Conservation (phyloP, 352 stramenopile species). For the Pythium sp. region DNA sequence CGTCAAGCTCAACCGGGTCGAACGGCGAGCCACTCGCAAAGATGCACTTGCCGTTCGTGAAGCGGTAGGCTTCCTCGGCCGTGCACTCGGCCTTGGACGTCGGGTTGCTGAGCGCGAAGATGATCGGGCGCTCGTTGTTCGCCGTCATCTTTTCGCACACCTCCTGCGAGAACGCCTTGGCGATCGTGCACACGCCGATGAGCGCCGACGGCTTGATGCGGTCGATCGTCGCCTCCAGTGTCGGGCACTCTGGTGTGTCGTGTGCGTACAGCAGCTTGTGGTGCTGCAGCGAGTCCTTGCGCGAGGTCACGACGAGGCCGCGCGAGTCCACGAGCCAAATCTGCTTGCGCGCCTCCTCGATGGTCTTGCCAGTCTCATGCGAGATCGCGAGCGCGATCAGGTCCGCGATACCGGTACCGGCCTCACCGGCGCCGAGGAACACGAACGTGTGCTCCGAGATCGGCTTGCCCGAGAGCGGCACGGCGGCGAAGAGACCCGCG, state of each 20-base stretch:
- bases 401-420: conserved; percentile 94
- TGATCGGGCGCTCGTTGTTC: conserved; percentile 90
- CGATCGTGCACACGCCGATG: conserved; percentile 92
- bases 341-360: conserved; percentile 88
- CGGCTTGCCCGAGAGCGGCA: conserved; percentile 65
- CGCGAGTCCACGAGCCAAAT: conserved; percentile 94
- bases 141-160: conserved; percentile 89
- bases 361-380: conserved; percentile 81
- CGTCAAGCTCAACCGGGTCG: conserved; percentile 90
- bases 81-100: conserved; percentile 97
- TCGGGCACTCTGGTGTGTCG: conserved; percentile 58
- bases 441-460: conserved; percentile 94
- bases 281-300: conserved; percentile 79
- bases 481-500: conserved; percentile 68
- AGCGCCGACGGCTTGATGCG: conserved; percentile 91
- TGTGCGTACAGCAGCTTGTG: conserved; percentile 90
- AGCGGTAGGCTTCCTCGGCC: conserved; percentile 95
- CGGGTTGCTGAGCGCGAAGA: conserved; percentile 97
- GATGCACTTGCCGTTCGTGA: conserved; percentile 94
- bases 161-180: conserved; percentile 87
- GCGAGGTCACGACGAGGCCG: conserved; percentile 77
- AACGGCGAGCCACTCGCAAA: conserved; percentile 97
- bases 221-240: conserved; percentile 76
- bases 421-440: conserved; percentile 93
- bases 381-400: conserved; percentile 90